Conservation (phyloP, 1,139 yeast genomes). For the Wickerhamomyces sp. region DNA sequence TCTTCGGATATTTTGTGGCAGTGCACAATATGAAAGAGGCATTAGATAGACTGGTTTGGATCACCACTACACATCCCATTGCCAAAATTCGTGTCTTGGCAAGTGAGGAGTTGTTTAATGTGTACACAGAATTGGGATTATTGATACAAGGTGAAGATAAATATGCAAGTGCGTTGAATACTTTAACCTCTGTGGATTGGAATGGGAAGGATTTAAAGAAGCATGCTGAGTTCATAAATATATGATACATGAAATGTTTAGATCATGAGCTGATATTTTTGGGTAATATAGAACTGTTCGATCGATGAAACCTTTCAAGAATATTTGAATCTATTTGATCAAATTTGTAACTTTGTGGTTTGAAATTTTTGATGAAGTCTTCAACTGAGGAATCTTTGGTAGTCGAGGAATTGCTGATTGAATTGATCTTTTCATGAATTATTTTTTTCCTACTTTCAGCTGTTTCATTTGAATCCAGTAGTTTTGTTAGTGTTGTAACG, state of each 20-base stretch:
- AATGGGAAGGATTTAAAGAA: constrained; percentile 1
- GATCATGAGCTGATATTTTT: no score
- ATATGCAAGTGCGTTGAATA: constrained; percentile 8
- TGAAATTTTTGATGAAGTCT: neutral
- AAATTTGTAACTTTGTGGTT: constrained; percentile 2
- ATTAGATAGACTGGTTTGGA: constrained; percentile 28
- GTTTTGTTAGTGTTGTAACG: neutral
- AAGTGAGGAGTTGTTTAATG: constrained; percentile 33
- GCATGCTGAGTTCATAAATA: constrained; percentile 5
- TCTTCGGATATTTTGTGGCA: constrained; percentile 33
- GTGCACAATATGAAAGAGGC: constrained; percentile 19
- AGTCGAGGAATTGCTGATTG: neutral
- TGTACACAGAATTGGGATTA: constrained; percentile 25
- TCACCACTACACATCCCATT: constrained; percentile 31
- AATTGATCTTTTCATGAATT: neutral
- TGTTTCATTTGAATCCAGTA: no score
- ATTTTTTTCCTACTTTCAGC: no score
- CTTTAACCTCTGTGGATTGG: constrained; percentile 13
- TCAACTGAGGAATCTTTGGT: neutral
- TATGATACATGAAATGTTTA: no score
- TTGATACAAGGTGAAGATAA: constrained; percentile 4
- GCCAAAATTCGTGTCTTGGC: constrained; percentile 29
- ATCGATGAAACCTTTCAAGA: constrained; percentile 8
- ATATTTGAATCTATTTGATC: constrained; percentile 8
- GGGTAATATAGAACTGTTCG: no score